Percentiles rank a stretch among this genome's conserved stretches.
Conservation (phyloP, 192 early-diverging fungal genomes). For the Backusella morwellensis region DNA sequence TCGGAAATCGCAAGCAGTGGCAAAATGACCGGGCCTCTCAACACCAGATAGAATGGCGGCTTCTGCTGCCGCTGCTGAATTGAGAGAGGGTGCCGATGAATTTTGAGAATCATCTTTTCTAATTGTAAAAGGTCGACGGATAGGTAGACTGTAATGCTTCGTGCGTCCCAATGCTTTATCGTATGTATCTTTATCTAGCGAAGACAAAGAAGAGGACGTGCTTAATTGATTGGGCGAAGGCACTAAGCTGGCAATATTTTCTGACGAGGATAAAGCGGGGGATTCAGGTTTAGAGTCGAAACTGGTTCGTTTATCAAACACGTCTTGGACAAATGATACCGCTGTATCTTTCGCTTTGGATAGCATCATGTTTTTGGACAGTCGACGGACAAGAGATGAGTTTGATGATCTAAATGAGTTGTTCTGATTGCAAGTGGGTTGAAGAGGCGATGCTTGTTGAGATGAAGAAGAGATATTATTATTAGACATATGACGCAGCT, state of each 20-base stretch:
- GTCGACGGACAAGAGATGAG: not conserved
- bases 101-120: not conserved
- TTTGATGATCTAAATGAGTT: not conserved
- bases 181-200: not conserved
- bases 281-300: not conserved
- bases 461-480: not conserved
- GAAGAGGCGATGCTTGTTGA: not conserved
- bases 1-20: constrained; percentile 22
- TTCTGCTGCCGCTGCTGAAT: constrained; percentile 4
- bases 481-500: constrained; percentile 5
- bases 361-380: not conserved
- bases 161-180: not conserved
- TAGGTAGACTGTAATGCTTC: constrained; percentile 8
- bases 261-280: not conserved
- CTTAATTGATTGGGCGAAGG: not conserved
- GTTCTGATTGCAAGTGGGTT: not conserved
- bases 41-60: not conserved
- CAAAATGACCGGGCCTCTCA: constrained; percentile 20
- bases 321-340: constrained; percentile 3
- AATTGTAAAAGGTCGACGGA: constrained; percentile 10
- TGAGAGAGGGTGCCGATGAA: not conserved
- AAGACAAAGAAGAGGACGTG: not conserved
- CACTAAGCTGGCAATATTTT: not conserved
- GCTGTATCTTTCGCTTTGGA: constrained; percentile 11
- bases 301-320: constrained; percentile 3